Evolutionary conservation across 2,329 filamentous ascomycete genomes (phyloP), one percentile per base, ranked within the genome.

Genomic region (Didymella pomorum): DNA sequence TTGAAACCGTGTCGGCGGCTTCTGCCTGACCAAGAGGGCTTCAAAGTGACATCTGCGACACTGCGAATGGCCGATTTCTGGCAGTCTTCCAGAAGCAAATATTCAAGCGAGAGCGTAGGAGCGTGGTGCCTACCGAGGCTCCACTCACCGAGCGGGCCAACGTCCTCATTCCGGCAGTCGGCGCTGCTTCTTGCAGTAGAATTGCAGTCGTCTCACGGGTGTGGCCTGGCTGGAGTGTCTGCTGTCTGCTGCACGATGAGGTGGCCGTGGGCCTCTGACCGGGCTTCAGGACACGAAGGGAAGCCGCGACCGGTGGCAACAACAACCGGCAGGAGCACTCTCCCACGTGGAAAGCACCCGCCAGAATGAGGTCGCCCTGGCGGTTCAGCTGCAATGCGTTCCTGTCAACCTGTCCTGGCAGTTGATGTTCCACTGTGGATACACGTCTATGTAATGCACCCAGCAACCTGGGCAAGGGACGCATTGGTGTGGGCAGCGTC

Each of bases 401-500:
- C 21, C 50, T 58, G 45, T 58, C 50, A 29, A 50, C 25, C 6
- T 54, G 50, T 42, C 25, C 50, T 53, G 50, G 45, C 31, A 46
- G 44, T 37, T 33, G 44, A 29, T 39, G 39, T 55, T 60, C 52
- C 50, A 50, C 54, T 65, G 45, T 60, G 62, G 61, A 62, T 58
- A 54, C 51, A 53, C 52, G 41, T 51, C 44, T 44, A 56, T 49
- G 58, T 29, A 39, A 44, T 45, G 33, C 33, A 73, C 67, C 72
- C 72, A 70, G 66, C 62, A 60, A 70, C 70, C 70, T 66, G 72
- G 72, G 66, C 66, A 62, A 69, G 62, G 71, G 70, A 64, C 59
- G 62, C 43, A 53, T 46, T 58, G 60, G 49, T 46, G n/a, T 54
- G 53, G 53, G 58, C 48, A 53, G 54, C 49, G 58, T 58, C 58